Evolutionary conservation across 202 grass and related monocot species (phyloP).

Genomic region (Alloteropsis angusta): DNA sequence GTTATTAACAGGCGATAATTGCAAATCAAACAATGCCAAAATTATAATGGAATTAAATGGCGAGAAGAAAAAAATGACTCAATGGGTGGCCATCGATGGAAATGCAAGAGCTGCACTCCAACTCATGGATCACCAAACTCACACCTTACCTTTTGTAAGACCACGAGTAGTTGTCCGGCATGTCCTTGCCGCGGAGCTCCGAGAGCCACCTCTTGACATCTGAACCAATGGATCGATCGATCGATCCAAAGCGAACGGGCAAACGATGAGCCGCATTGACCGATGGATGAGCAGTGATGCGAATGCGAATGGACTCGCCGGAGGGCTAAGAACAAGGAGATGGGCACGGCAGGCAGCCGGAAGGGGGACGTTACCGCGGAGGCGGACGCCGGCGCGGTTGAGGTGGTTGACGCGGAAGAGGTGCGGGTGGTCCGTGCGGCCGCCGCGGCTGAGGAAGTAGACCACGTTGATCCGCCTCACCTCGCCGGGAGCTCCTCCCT

Average conservation of each 20-base stretch:
- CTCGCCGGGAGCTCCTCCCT: constrained; percentile 18
- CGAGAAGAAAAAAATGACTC: neutral
- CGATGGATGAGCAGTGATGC: neutral
- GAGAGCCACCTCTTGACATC: constrained; percentile 75
- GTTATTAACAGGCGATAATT: neutral
- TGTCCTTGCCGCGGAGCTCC: constrained; percentile 59
- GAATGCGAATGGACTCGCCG: neutral
- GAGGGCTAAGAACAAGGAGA: neutral
- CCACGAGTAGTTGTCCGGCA: constrained; percentile 57
- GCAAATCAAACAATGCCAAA: neutral
- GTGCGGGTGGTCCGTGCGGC: constrained; percentile 59
- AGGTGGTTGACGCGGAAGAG: constrained; percentile 60
- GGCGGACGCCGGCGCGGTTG: constrained; percentile 44
- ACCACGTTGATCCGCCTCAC: constrained; percentile 54
- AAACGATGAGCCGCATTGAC: neutral
- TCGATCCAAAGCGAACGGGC: neutral
- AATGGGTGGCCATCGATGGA: neutral
- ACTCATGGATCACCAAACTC: neutral
- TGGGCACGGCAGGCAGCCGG: neutral
- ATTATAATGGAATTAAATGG: neutral
- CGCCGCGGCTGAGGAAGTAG: constrained; percentile 56
- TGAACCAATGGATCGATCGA: constrained; percentile 1
- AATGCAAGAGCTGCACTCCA: neutral
- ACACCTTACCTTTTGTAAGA: constrained; percentile 50
- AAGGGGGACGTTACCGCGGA: constrained; percentile 31